phyloP scores from a whole-genome alignment of 73 alveolate genomes.

The Paramecium octaurelia region DNA sequence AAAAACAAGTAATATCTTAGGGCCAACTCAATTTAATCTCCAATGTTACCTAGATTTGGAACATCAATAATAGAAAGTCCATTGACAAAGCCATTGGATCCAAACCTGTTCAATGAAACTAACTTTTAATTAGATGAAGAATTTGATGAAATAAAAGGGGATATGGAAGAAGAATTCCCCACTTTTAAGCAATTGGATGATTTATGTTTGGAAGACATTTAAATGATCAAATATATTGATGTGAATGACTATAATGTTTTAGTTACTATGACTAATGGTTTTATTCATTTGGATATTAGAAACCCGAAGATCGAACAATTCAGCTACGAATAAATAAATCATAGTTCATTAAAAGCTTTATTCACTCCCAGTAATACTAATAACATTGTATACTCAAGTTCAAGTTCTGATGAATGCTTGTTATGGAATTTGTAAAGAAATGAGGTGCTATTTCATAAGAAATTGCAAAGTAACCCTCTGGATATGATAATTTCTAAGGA shows the following conservation, averaged over 20 bases:
- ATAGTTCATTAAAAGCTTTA: neutral
- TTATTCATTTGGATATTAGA: conserved; percentile 32
- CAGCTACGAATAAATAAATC: neutral
- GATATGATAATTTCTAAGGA: neutral
- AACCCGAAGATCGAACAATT: neutral
- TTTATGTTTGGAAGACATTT: neutral
- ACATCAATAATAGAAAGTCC: neutral
- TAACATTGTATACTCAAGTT: neutral
- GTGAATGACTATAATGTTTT: neutral
- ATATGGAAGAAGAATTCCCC: conserved; percentile 3
- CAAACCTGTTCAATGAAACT: neutral
- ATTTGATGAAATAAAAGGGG: neutral
- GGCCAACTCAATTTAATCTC: neutral
- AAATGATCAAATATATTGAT: conserved; percentile 7
- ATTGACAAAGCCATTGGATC: neutral
- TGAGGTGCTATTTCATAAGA: neutral
- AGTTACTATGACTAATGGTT: conserved; percentile 3
- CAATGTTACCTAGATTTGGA: neutral
- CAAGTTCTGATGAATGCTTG: neutral
- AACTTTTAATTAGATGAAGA: conserved; percentile 10
- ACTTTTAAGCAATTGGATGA: conserved; percentile 5
- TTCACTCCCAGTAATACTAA: neutral
- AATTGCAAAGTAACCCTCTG: neutral
- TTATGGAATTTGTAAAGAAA: conserved; percentile 3
- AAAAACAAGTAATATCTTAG: neutral